A percentile compares a stretch with the other conserved stretches of the same genome.
Evolutionary conservation across 352 stramenopile genomes (phyloP).

Genomic region (Phytophthora podocarpi): DNA sequence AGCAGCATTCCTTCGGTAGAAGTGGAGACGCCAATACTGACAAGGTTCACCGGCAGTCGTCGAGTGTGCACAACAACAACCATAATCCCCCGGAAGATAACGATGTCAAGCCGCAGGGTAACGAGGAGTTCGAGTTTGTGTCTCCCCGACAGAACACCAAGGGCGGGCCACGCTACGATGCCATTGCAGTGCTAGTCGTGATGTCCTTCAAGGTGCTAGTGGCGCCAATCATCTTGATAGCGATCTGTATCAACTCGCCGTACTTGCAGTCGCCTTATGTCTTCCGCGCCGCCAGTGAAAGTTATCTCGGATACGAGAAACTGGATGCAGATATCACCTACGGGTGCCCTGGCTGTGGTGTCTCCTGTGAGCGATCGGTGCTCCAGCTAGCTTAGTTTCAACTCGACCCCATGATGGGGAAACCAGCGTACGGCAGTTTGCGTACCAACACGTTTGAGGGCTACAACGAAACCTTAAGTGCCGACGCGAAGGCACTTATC

Average conservation of each 20-base stretch:
- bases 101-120: conserved; percentile 19
- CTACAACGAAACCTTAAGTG: conserved; percentile 33
- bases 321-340: conserved; percentile 31
- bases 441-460: conserved; percentile 35
- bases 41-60: conserved; percentile 29
- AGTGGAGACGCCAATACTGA: conserved; percentile 7
- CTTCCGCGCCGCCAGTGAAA: conserved; percentile 37
- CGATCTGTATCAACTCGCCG: conserved; percentile 38
- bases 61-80: conserved; percentile 15
- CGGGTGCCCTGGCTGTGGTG: conserved; percentile 26
- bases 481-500: conserved; percentile 17
- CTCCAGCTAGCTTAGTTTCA: conserved; percentile 38
- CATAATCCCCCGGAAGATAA: conserved; percentile 1
- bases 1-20: conserved; percentile 33
- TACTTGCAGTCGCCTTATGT: conserved; percentile 44
- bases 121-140: conserved; percentile 35
- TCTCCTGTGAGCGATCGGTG: conserved; percentile 31
- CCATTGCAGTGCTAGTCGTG: conserved; percentile 37
- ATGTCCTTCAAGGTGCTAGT: conserved; percentile 47
- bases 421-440: conserved; percentile 34
- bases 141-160: conserved; percentile 26
- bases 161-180: conserved; percentile 26
- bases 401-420: conserved; percentile 37
- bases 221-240: conserved; percentile 36
- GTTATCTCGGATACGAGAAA: conserved; percentile 35